phyloP scores from a whole-genome alignment of 306 rosid species.

The Pachyrhizus erosus region DNA sequence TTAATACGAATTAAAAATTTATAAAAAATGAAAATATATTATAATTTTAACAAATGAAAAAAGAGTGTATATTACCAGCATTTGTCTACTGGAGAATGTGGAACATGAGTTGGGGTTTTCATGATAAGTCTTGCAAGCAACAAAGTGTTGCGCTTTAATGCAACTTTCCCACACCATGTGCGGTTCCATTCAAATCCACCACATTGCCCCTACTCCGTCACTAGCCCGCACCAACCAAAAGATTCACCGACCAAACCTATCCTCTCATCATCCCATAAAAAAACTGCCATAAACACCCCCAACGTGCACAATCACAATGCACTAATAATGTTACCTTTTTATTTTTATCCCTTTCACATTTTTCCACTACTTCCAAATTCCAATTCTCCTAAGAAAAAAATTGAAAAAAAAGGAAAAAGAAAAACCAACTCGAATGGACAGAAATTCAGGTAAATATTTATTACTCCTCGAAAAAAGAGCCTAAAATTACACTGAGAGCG shows the following conservation, averaged over 20 bases:
- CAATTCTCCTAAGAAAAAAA: too few species aligned
- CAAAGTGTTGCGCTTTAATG: neutral
- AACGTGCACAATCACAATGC: neutral
- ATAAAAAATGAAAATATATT: too few species aligned
- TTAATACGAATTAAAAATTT: too few species aligned
- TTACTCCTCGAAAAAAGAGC: neutral
- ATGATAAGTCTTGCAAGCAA: neutral
- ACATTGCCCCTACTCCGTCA: neutral
- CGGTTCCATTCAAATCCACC: neutral
- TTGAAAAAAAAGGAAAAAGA: neutral
- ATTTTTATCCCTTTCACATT: too few species aligned
- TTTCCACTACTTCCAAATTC: neutral
- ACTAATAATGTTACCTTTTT: neutral
- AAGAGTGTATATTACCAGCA: too few species aligned
- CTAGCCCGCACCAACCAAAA: slow-evolving; percentile 25
- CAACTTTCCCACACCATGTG: slow-evolving; percentile 22
- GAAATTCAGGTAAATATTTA: slow-evolving; percentile 5
- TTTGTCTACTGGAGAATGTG: too few species aligned
- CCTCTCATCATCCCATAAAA: neutral
- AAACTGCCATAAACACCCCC: neutral
- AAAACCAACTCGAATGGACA: neutral
- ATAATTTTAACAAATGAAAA: too few species aligned
- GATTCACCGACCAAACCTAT: slow-evolving; percentile 19
- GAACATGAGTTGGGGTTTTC: too few species aligned
- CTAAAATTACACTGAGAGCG: slow-evolving; percentile 18